Evolutionary conservation across 1,284 basidiomycete species (phyloP).

Genomic region (Ganoderma sp.): DNA sequence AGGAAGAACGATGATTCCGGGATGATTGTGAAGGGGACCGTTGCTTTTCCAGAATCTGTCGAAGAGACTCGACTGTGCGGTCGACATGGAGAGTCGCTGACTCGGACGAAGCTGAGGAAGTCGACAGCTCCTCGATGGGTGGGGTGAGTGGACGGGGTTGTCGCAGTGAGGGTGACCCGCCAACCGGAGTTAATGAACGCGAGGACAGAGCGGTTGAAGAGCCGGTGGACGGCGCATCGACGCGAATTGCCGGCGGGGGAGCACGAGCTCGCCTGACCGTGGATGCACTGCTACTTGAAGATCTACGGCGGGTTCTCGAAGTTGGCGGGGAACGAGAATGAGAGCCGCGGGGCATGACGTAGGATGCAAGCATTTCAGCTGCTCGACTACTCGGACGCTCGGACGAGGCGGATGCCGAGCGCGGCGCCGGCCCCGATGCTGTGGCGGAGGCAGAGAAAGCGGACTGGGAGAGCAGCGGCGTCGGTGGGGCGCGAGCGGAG

Average conservation of each 20-base stretch:
- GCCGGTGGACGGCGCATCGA: conserved; percentile 27
- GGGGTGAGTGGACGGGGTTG: conserved; percentile 53
- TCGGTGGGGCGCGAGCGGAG: conserved; percentile 45
- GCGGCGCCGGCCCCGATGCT: conserved; percentile 24
- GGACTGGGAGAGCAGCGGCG: conserved; percentile 39
- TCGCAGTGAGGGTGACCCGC: conserved; percentile 34
- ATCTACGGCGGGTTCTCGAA: conserved; percentile 28
- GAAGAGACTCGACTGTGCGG: conserved; percentile 66
- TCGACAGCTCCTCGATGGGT: conserved; percentile 59
- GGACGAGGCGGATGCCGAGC: conserved; percentile 11
- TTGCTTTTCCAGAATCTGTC: conserved; percentile 71
- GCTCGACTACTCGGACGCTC: conserved; percentile 6
- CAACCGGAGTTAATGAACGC: conserved; percentile 47
- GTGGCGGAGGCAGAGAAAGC: conserved; percentile 28
- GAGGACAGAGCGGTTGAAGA: conserved; percentile 39
- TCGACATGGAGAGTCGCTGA: conserved; percentile 56
- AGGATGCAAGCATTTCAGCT: conserved; percentile 39
- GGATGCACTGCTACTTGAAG: conserved; percentile 29
- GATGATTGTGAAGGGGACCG: conserved; percentile 38
- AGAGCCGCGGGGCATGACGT: conserved; percentile 33
- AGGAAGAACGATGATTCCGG: conserved; percentile 28
- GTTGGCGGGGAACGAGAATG: conserved; percentile 28
- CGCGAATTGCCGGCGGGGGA: conserved; percentile 39
- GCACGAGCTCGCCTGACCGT: conserved; percentile 29
- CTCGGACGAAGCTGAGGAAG: conserved; percentile 49